Conservation (phyloP, 2,329 filamentous ascomycete species). For the Didymella exigua region DNA sequence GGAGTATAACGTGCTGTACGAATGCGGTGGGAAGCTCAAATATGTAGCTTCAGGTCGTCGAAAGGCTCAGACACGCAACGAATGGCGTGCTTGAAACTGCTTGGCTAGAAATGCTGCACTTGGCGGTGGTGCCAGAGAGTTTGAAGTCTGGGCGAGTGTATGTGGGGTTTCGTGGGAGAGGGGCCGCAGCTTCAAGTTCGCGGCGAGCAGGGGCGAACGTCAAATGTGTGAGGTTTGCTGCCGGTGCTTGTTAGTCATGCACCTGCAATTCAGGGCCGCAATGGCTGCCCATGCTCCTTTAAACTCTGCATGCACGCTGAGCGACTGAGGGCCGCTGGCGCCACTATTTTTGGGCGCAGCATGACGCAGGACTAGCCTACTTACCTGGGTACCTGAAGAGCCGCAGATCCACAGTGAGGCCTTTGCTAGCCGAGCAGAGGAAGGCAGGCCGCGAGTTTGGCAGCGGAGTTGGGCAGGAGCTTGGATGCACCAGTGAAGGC, state of each 20-base stretch:
- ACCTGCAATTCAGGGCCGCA: background rate
- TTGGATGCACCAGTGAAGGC: background rate
- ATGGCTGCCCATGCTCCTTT: slow-evolving; percentile 3
- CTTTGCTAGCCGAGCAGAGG: slow-evolving; percentile 1
- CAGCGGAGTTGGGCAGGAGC: background rate
- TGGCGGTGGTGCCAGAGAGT: slow-evolving; percentile 14
- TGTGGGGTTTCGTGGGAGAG: slow-evolving; percentile 1
- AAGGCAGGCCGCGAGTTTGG: background rate
- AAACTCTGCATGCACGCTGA: slow-evolving; percentile 3
- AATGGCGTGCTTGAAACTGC: slow-evolving; percentile 13
- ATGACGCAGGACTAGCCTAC: slow-evolving; percentile 33
- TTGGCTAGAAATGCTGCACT: slow-evolving; percentile 19
- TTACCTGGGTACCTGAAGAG: slow-evolving; percentile 15
- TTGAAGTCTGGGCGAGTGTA: slow-evolving; percentile 8
- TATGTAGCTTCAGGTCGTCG: slow-evolving; percentile 8
- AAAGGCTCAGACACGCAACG: slow-evolving; percentile 6
- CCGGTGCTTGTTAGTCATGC: slow-evolving; percentile 5
- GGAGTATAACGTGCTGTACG: background rate
- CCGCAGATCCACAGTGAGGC: slow-evolving; percentile 16
- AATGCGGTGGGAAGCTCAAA: background rate
- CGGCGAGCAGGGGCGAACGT: slow-evolving; percentile 10
- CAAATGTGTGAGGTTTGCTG: slow-evolving; percentile 14
- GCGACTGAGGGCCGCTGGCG: background rate
- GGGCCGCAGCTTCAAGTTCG: slow-evolving; percentile 12
- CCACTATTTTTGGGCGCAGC: slow-evolving; percentile 25